Base-by-base conservation (phyloP, 495 filamentous ascomycete genomes). In the Aspergillus coremiiformis region DNA sequence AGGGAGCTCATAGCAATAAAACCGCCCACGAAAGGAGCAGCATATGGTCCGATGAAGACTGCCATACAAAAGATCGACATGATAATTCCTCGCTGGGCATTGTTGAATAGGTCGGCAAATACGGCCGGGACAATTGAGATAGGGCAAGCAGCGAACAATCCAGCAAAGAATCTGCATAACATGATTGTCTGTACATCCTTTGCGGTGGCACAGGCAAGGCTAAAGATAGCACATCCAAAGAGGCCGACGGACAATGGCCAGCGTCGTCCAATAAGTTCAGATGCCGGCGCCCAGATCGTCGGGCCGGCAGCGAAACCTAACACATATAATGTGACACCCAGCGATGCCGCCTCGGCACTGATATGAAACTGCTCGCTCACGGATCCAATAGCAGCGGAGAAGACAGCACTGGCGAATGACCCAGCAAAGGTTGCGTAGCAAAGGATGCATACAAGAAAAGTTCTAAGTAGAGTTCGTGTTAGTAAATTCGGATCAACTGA, bases 261-360 rank as follows among this genome's bases (percentile, higher is more conserved):
- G 42, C 74, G 77, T n/a, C 78, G 61, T 20, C 90, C 90, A 54
- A 79, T 79, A 20, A 96, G 69, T 63, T 96, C 90, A 10, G 86
- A 90, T 12, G 86, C 67, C 0, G 90, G 90, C 1, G 74, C 80
- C 71, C 74, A 84, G n/a, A 82, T 51, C 0, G 78, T 52, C 7
- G 82, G 82, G 2, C 80, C 82, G 5, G 74, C 54, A 6, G 70
- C 68, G 45, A 75, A 78, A 0, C 75, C 81, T 1, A 84, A 54
- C 0, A 86, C 72, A 49, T 77, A 80, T 0, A 85, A 57, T 4
- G 67, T 72, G 4, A 78, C 78, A 14, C 76, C 79, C 11, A 84
- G 65, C 1, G 70, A 74, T 42, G 66, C 74, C 29, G 79, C 77
- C 50, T 78, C 76, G 1, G 56, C 57, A 2, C 66, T 65, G 17